phyloP scores from a whole-genome alignment of 352 stramenopile genomes.

The Phytophthora cactorum region DNA sequence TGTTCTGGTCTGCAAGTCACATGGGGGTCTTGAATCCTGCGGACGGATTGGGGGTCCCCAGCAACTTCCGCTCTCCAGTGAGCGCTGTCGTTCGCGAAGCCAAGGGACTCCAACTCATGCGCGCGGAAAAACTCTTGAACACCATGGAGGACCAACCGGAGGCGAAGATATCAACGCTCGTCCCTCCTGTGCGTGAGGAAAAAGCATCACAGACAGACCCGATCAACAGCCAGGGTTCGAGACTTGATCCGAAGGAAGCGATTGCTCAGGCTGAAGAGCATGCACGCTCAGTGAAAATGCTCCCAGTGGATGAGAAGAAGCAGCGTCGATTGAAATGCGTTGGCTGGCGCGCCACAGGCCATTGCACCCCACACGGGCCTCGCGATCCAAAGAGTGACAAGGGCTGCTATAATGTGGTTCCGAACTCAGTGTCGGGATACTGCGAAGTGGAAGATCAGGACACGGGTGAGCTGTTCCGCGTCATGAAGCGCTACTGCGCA shows the following conservation, averaged over 20 bases:
- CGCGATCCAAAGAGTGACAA: constrained; percentile 30
- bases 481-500: constrained; percentile 41
- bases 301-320: constrained; percentile 14
- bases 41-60: neutral
- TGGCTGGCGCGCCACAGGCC: constrained; percentile 21
- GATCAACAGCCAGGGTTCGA: neutral
- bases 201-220: neutral
- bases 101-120: constrained; percentile 2
- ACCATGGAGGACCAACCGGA: neutral
- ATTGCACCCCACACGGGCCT: constrained; percentile 24
- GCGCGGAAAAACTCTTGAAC: no score
- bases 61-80: constrained; percentile 19
- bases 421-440: constrained; percentile 20
- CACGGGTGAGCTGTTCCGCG: constrained; percentile 34
- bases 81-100: constrained; percentile 8
- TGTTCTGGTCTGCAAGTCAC: constrained; percentile 20
- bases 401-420: constrained; percentile 19
- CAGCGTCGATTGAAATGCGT: constrained; percentile 28
- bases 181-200: constrained; percentile 13
- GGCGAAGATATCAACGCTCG: constrained; percentile 1
- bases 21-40: constrained; percentile 7
- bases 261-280: constrained; percentile 21
- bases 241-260: constrained; percentile 1
- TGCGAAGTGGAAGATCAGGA: constrained; percentile 35
- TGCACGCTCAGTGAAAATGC: constrained; percentile 23